Evolutionary conservation across 2,329 filamentous ascomycete genomes (phyloP), one percentile per base, ranked within the genome.

Genomic region (Atkinsonella texensis): DNA sequence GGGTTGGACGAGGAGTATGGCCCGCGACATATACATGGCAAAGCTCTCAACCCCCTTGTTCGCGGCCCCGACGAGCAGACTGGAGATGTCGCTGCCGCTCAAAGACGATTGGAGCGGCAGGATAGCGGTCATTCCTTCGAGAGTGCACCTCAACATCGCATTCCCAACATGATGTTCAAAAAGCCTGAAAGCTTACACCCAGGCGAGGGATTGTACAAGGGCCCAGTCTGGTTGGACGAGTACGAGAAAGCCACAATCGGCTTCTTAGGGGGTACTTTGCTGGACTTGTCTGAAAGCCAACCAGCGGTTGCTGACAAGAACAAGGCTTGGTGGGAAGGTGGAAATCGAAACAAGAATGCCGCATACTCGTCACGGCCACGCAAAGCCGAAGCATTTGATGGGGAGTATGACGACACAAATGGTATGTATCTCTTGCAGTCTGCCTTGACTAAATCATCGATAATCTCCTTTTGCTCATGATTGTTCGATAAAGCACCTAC

Each of bases 261-360:
- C 35, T 76, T 75, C 8, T 68, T 89, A 3, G 72, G 74, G 0
- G 75, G 77, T 1, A 63, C 71, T 1, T 67, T 86, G 48, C 73
- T 88, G 32, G 79, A 87, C 53, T 74, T 87, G 33, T 71, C 74
- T 52, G 66, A 70, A 9, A 65, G 69, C 7, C 62, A 67, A 3
- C 55, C 59, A 8, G 52, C 59, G 0, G 61, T 66, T 38, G 59
- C 61, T 32, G 78, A 81, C 42, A 76, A 71, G 55, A 73, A 73
- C 55, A 76, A 77, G 57, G 72, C 86, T 1, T 94, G 88, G 88
- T 93, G 89, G 88, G 89, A 94, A 62, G 73, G 74, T 49, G 72
- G 68, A 32, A 70, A 69, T 52, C 74, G 63, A 55, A 69, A 68
- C 54, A 71, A 74, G 58, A 68, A 69, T 60, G 75, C 68, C 51